Base-by-base conservation (phyloP, 805 yeast genomes). In the Teunomyces pallodes region DNA sequence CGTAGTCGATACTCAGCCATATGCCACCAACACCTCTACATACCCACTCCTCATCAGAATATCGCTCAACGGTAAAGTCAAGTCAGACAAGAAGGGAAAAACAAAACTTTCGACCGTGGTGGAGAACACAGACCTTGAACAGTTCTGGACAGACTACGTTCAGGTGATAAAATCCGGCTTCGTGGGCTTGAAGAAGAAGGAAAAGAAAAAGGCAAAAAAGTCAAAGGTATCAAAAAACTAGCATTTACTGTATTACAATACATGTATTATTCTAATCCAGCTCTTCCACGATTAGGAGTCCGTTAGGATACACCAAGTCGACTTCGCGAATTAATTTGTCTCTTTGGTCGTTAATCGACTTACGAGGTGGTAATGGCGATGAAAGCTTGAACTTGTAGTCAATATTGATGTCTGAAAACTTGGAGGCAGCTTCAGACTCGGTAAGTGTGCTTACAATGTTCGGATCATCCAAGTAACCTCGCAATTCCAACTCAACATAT, bases 71-170 rank as follows among this genome's bases (percentile, higher is more conserved):
- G 72, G 62, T 5, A 54, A 58, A 26, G 59, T 50, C 7, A 54
- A 50, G 16, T 70, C 57, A 5, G 77, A 79, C 39, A 80, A 79
- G 57, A 61, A 70, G 13, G 67, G 70, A 48, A 82, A 82, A 56
- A 59, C 65, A n/a, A 87, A 87, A 59, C 63, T 85, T 29, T 81
- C 90, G 26, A 90, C 97, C 0, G 80, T 84, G 9, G 90, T 91
- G 5, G 78, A 79, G 26, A 71, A 83, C 0, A 78, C 74, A 1
- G 67, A 78, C 3, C 70, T 91, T 54, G 88, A 84, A 53, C 64
- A 71, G 50, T 91, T 91, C 64, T 91, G 97, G 97, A 64, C 66
- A 38, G 83, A 82, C 24, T 91, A 90, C 66, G 69, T 88, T 1
- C 82, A 81, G 38, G 79, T 79, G 0, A 74, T 90, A 47, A 90